Evolutionary conservation across 768 basidiomycete species (phyloP).

Genomic region (Rhodocollybia butyracea): DNA sequence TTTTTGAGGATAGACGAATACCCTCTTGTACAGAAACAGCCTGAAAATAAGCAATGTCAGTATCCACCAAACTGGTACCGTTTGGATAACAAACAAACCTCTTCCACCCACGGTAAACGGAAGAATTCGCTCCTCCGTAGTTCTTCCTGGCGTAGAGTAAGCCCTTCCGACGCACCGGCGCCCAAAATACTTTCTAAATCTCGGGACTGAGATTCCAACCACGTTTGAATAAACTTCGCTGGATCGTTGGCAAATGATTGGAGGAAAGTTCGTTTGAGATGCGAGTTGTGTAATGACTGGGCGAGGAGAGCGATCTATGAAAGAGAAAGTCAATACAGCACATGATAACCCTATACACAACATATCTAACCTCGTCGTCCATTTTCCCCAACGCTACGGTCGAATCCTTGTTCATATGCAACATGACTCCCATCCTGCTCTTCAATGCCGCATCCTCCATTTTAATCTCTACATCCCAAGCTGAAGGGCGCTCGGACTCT

Average conservation of each 20-base stretch:
- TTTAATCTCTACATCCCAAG: conserved; percentile 88
- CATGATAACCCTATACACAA: background rate
- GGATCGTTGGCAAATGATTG: conserved; percentile 79
- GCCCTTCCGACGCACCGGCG: conserved; percentile 77
- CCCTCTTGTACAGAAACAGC: conserved; percentile 87
- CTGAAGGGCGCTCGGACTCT: conserved; percentile 70
- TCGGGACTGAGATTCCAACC: conserved; percentile 89
- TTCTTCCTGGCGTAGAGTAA: conserved; percentile 84
- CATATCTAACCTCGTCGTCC: conserved; percentile 78
- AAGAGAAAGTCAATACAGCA: background rate
- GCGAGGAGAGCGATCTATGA: conserved; percentile 75
- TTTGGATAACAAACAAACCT: conserved; percentile 35
- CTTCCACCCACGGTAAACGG: conserved; percentile 87
- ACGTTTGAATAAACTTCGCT: conserved; percentile 78
- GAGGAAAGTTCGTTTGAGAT: conserved; percentile 84
- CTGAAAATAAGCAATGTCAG: conserved; percentile 25
- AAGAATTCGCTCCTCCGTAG: conserved; percentile 88
- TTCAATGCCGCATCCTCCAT: conserved; percentile 78
- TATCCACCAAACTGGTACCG: background rate
- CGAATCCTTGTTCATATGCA: conserved; percentile 69
- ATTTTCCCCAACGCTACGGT: conserved; percentile 63
- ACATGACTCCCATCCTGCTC: conserved; percentile 68
- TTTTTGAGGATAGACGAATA: conserved; percentile 55
- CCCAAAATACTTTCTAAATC: conserved; percentile 90
- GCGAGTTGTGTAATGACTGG: conserved; percentile 83